A percentile compares a stretch with the other conserved stretches of the same genome.
These are phyloP conservation scores for Aureobasidium sp. DNA, from an alignment of 2,329 filamentous ascomycete genomes.

Conservation along the genomic window DNA sequence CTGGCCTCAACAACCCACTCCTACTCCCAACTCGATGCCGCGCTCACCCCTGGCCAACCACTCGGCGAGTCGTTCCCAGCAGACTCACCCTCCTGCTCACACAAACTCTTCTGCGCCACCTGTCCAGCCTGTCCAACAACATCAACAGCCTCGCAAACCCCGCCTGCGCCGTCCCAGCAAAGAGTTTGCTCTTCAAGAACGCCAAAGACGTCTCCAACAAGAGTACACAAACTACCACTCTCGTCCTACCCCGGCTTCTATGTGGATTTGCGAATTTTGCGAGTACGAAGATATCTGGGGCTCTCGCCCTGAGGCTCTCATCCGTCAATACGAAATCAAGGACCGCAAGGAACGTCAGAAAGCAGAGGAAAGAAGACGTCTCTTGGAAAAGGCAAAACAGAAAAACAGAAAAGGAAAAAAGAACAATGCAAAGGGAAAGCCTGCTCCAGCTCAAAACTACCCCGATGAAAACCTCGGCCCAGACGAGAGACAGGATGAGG, in stretches of 20 bases:
- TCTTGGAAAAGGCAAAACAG: slow-evolving; percentile 88
- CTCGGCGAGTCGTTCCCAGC: slow-evolving; percentile 18
- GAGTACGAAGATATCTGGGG: slow-evolving; percentile 96
- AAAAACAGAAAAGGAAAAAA: slow-evolving; percentile 89
- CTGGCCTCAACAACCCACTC: slow-evolving; percentile 54
- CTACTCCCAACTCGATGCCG: background rate
- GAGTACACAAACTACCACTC: slow-evolving; percentile 68
- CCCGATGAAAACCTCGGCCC: slow-evolving; percentile 7
- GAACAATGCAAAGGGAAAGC: slow-evolving; percentile 17
- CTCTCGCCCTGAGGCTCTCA: slow-evolving; percentile 71
- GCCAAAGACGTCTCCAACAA: slow-evolving; percentile 67
- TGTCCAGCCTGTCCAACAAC: slow-evolving; percentile 22
- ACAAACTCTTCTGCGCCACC: slow-evolving; percentile 12
- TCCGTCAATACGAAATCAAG: slow-evolving; percentile 89
- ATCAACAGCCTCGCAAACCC: slow-evolving; percentile 41
- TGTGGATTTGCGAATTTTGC: slow-evolving; percentile 97
- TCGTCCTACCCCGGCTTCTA: slow-evolving; percentile 60
- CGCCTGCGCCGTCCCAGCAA: slow-evolving; percentile 53
- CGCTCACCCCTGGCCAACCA: background rate
- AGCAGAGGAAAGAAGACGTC: slow-evolving; percentile 72
- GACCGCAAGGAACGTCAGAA: slow-evolving; percentile 77
- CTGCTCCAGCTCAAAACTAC: slow-evolving; percentile 6
- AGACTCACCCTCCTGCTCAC: background rate
- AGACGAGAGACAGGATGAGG: background rate
- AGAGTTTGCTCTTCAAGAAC: slow-evolving; percentile 66